Percentiles rank a stretch among this genome's conserved stretches.
Evolutionary conservation across 495 filamentous ascomycete genomes (phyloP).

Genomic region (Penicillium longicatenatum): DNA sequence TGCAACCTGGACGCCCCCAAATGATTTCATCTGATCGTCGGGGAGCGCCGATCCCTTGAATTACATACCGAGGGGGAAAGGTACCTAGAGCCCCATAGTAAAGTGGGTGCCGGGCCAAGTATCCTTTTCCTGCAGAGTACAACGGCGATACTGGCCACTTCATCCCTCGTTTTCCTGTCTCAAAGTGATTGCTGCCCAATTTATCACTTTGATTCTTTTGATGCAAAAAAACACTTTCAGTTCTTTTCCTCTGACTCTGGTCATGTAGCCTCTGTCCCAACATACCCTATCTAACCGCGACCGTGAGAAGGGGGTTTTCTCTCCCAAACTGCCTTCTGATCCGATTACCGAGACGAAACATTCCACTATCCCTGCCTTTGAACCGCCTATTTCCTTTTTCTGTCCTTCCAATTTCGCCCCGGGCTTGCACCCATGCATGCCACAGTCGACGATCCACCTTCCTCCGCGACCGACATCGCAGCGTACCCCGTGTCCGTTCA

Average conservation of each 20-base stretch:
- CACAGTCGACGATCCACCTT: slow-evolving; percentile 37
- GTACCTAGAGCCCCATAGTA: slow-evolving; percentile 28
- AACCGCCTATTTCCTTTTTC: slow-evolving; percentile 14
- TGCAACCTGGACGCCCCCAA: neutral
- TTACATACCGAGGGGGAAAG: slow-evolving; percentile 27
- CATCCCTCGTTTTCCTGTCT: slow-evolving; percentile 34
- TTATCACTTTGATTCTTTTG: neutral
- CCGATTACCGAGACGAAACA: slow-evolving; percentile 26
- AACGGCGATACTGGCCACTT: slow-evolving; percentile 23
- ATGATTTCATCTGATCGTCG: slow-evolving; percentile 27
- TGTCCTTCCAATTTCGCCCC: slow-evolving; percentile 20
- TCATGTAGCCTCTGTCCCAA: slow-evolving; percentile 24
- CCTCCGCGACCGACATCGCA: slow-evolving; percentile 33
- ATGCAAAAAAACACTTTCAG: neutral
- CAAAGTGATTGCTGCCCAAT: slow-evolving; percentile 29
- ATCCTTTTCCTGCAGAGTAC: slow-evolving; percentile 20
- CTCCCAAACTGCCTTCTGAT: neutral
- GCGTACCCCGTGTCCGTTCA: slow-evolving; percentile 33
- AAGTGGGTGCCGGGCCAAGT: slow-evolving; percentile 19
- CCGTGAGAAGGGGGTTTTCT: neutral
- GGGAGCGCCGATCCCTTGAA: slow-evolving; percentile 27
- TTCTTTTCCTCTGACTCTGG: neutral
- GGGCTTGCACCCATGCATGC: slow-evolving; percentile 45
- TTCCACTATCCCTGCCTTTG: slow-evolving; percentile 35
- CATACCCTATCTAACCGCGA: slow-evolving; percentile 1